phyloP scores from a whole-genome alignment of 306 rosid species.

The Chamaecrista fasciculata region DNA sequence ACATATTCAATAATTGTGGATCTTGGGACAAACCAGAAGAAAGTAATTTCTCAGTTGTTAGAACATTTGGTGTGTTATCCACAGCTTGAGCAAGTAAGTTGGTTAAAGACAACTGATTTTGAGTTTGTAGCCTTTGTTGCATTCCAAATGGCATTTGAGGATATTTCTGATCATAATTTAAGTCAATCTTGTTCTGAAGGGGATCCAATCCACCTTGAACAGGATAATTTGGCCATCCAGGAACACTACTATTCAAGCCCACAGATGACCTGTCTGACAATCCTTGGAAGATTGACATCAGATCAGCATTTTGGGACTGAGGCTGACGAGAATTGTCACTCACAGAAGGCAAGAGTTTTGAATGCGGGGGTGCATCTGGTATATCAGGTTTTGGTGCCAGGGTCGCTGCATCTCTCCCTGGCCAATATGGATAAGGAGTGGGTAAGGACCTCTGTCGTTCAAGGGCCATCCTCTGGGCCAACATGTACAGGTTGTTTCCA shows the following conservation, averaged over 20 bases:
- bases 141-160: constrained; percentile 67
- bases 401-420: constrained; percentile 60
- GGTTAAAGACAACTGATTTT: constrained; percentile 54
- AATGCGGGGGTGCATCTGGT: constrained; percentile 45
- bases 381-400: constrained; percentile 57
- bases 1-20: constrained; percentile 70
- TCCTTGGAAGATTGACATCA: constrained; percentile 68
- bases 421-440: constrained; percentile 69
- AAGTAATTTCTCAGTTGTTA: constrained; percentile 65
- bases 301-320: constrained; percentile 61
- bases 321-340: constrained; percentile 60
- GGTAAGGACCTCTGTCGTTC: constrained; percentile 76
- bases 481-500: constrained; percentile 48
- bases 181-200: constrained; percentile 58
- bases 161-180: constrained; percentile 64
- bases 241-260: constrained; percentile 49
- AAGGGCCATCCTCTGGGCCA: constrained; percentile 78
- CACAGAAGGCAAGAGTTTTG: constrained; percentile 52
- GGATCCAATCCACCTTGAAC: constrained; percentile 59
- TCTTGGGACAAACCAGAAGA: constrained; percentile 71
- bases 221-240: constrained; percentile 70
- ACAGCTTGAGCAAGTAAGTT: constrained; percentile 56
- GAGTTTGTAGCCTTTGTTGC: constrained; percentile 71
- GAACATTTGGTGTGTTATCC: constrained; percentile 56
- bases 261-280: constrained; percentile 56